Evolutionary conservation across 2,329 filamentous ascomycete genomes (phyloP).

Genomic region (Neonectria sp.): DNA sequence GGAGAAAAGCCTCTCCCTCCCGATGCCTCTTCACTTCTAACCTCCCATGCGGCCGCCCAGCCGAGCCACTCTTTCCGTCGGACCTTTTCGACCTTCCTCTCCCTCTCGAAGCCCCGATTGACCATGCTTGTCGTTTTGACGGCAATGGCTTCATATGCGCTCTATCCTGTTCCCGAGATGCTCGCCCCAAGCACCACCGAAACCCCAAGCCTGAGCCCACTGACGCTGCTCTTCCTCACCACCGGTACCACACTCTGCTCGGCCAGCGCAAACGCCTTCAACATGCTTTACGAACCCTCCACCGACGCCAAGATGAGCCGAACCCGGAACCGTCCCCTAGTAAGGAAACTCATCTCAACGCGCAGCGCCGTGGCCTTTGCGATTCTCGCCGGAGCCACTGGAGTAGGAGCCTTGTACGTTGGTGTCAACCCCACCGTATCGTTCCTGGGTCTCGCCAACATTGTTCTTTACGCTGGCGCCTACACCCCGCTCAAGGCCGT

Average conservation of each 20-base stretch:
- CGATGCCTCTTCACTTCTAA: constrained; percentile 70
- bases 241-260: constrained; percentile 89
- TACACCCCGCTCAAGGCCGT: constrained; percentile 96
- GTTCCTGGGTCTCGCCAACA: constrained; percentile 87
- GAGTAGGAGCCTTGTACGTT: constrained; percentile 82
- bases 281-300: constrained; percentile 95
- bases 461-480: constrained; percentile 88
- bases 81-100: constrained; percentile 84
- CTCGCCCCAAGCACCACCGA: constrained; percentile 76
- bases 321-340: constrained; percentile 92
- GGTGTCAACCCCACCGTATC: constrained; percentile 96
- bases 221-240: constrained; percentile 94
- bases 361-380: constrained; percentile 85
- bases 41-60: constrained; percentile 65
- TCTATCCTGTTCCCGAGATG: constrained; percentile 93
- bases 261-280: constrained; percentile 93
- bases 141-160: constrained; percentile 89
- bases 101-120: constrained; percentile 95
- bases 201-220: constrained; percentile 87
- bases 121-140: constrained; percentile 93
- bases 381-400: constrained; percentile 76
- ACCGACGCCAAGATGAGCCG: constrained; percentile 94
- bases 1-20: constrained; percentile 56
- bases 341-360: constrained; percentile 82
- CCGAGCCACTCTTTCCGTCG: constrained; percentile 71